Percentiles rank a stretch among this genome's conserved stretches.
These are phyloP conservation scores for Plantago ovata DNA, from an alignment of 257 asterid genomes.

Conservation along the genomic window DNA sequence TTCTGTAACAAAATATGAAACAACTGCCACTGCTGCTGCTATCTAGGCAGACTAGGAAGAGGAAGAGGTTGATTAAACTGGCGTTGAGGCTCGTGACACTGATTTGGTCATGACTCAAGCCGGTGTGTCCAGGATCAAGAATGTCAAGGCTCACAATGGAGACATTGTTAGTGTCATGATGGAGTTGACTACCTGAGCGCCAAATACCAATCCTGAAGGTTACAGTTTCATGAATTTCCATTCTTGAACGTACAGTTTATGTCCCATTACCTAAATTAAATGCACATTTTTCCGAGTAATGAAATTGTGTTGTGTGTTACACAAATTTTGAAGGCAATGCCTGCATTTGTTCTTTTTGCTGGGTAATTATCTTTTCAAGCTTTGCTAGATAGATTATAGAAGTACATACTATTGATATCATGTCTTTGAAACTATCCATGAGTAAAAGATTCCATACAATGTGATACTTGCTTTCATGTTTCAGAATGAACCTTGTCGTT, in stretches of 20 bases:
- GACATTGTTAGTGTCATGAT: constrained; percentile 39
- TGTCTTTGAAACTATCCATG: neutral
- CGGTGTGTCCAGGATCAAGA: constrained; percentile 31
- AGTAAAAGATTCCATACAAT: too few species aligned
- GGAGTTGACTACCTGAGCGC: too few species aligned
- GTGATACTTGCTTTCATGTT: too few species aligned
- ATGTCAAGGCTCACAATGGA: constrained; percentile 29
- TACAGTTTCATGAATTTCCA: constrained; percentile 16
- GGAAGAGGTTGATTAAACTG: constrained; percentile 48
- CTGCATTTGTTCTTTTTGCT: neutral
- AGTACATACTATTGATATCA: neutral
- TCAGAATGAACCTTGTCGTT: too few species aligned
- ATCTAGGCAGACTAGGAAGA: constrained; percentile 65
- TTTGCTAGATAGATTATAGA: neutral
- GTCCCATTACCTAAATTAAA: constrained; percentile 5
- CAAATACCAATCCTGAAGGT: too few species aligned
- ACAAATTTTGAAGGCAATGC: neutral
- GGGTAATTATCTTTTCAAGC: neutral
- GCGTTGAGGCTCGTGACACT: constrained; percentile 34
- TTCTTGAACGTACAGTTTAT: neutral
- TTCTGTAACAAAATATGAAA: constrained; percentile 54
- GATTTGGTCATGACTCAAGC: constrained; percentile 38
- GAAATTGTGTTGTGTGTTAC: constrained; percentile 12
- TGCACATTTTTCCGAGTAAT: constrained; percentile 16
- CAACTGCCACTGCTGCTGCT: constrained; percentile 33